Evolutionary conservation across 495 filamentous ascomycete species (phyloP), one percentile per base, ranked within the genome.

Genomic region (Xylaria curta): DNA sequence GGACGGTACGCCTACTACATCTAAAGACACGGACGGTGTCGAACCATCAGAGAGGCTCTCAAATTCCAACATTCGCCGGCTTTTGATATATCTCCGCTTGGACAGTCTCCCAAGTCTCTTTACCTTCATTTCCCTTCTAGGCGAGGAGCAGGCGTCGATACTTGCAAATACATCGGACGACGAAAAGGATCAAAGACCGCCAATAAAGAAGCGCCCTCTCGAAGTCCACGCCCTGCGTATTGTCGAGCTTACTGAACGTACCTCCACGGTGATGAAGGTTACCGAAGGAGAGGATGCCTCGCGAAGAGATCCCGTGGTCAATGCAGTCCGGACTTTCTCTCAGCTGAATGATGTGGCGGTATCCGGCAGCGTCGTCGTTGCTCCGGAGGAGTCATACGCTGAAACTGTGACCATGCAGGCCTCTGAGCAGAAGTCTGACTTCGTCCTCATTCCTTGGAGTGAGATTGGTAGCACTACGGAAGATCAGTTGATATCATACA

Each of bases 231-330:
- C 94, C 46, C 81, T 97, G 28, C 92, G 95, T 2, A 84, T 99
- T 62, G 81, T 98, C 51, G 93, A 97, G 77, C 89, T 98, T 28
- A 96, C 94, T 0, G 94, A 99, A 72, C 94, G 96, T 85, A 91
- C 92, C 42, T 98, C 96, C 8, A 93, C 94, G 24, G 94, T 97
- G 66, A 99, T 99, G 96, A 92, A 94, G 75, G 93, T 97, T 7
- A 90, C 93, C 0, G 93, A 96, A 71, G 84, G 89, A 51, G 93
- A 95, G 12, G 93, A 94, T 24, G 90, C 91, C 72, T 88, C 89
- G 13, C 82, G 89, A 6, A 88, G 88, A 81, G 96, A 99, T 75
- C 94, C 96, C 6, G 93, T 98, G 0, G 89, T 98, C 36, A 97
- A 97, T 77, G 92, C 93, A 12, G 97, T 98, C 85, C 88, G 91